These are phyloP conservation scores for Cryptococcus sp. DNA, from an alignment of 1,284 basidiomycete species.

Conservation along the genomic window DNA sequence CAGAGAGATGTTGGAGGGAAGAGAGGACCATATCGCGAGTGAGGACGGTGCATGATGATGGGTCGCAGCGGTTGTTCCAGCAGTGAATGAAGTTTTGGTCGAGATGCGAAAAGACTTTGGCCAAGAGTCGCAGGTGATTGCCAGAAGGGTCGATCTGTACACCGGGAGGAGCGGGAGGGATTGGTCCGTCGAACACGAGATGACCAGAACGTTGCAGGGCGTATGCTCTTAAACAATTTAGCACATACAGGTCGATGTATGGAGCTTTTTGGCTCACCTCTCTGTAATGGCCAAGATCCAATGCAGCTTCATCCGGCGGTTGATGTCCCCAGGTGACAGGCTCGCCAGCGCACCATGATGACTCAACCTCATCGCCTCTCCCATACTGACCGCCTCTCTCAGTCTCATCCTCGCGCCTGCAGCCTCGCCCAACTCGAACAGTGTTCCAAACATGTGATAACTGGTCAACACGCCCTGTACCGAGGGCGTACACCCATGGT, in stretches of 20 bases:
- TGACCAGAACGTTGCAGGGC: conserved; percentile 10
- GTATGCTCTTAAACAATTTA: not conserved
- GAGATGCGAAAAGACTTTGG: conserved; percentile 23
- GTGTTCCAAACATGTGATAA: conserved; percentile 28
- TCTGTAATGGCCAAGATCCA: conserved; percentile 32
- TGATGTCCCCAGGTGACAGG: conserved; percentile 10
- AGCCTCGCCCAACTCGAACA: conserved; percentile 23
- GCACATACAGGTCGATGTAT: not conserved
- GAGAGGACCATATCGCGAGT: conserved; percentile 5
- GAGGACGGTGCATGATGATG: conserved; percentile 11
- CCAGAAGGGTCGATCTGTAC: conserved; percentile 2
- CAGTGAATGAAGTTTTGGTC: conserved; percentile 26
- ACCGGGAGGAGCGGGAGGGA: conserved; percentile 3
- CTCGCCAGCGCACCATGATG: conserved; percentile 5
- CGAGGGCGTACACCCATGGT: conserved; percentile 15
- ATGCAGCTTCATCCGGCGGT: conserved; percentile 19
- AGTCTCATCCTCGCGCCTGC: conserved; percentile 20
- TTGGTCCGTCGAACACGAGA: conserved; percentile 19
- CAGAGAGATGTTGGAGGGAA: conserved; percentile 12
- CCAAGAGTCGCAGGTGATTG: conserved; percentile 17
- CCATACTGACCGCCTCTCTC: conserved; percentile 21
- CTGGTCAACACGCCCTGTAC: conserved; percentile 23
- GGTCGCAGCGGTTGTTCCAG: conserved; percentile 22
- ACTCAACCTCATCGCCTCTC: conserved; percentile 19
- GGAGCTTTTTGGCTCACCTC: conserved; percentile 10